These are phyloP conservation scores for Thamnidium elegans DNA, from an alignment of 192 early-diverging fungal genomes.

Conservation along the genomic window DNA sequence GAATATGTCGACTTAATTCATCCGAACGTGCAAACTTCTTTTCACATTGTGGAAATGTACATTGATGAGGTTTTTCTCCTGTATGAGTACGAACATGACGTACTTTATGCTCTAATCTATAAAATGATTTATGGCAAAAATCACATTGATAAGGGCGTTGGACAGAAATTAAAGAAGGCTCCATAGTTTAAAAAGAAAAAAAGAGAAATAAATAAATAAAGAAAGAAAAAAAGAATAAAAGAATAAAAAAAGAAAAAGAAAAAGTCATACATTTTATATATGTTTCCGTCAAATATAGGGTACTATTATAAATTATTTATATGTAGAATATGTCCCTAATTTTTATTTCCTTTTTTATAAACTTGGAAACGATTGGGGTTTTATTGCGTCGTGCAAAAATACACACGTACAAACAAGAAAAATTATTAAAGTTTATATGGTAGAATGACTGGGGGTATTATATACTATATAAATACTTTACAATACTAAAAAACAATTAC, in stretches of 20 bases:
- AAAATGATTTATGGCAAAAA: slow-evolving; percentile 67
- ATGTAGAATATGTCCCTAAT: slow-evolving; percentile 14
- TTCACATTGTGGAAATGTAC: slow-evolving; percentile 61
- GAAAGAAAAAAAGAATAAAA: background rate
- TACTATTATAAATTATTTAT: slow-evolving; percentile 20
- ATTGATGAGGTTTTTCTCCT: slow-evolving; percentile 79
- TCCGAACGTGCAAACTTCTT: slow-evolving; percentile 82
- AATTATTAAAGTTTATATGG: too few species aligned
- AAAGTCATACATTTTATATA: slow-evolving; percentile 2
- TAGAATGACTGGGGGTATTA: too few species aligned
- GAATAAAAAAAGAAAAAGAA: slow-evolving; percentile 3
- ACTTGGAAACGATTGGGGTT: slow-evolving; percentile 13
- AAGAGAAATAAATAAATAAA: slow-evolving; percentile 6
- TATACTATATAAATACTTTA: too few species aligned
- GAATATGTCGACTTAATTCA: slow-evolving; percentile 55
- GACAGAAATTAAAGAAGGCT: background rate
- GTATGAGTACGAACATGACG: slow-evolving; percentile 87
- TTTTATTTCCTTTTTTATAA: slow-evolving; percentile 14
- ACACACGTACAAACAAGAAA: slow-evolving; percentile 9
- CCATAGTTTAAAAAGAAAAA: background rate
- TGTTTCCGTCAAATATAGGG: slow-evolving; percentile 9
- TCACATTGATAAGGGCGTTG: slow-evolving; percentile 56
- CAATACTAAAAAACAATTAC: too few species aligned
- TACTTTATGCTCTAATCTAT: slow-evolving; percentile 77
- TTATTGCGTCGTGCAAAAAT: background rate